Conservation (phyloP, 2,329 filamentous ascomycete genomes). For the Xylariaceae sp. region DNA sequence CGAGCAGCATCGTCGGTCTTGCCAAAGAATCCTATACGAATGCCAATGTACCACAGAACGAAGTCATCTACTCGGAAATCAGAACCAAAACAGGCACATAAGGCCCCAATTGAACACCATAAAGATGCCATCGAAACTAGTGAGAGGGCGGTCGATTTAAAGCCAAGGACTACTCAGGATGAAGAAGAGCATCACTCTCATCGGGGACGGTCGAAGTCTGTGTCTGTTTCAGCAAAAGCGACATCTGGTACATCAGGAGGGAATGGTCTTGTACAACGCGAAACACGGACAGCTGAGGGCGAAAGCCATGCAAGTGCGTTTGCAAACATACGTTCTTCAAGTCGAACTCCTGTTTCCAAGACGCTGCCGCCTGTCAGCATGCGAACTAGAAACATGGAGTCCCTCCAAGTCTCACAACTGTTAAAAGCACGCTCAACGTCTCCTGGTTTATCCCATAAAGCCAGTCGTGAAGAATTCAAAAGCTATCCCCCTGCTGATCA, state of each 20-base stretch:
- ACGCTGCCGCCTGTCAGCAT: constrained; percentile 42
- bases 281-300: constrained; percentile 4
- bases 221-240: constrained; percentile 1
- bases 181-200: background rate
- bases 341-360: constrained; percentile 27
- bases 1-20: constrained; percentile 28
- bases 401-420: constrained; percentile 33
- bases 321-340: constrained; percentile 11
- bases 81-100: too few relatives aligned
- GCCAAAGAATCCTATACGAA: constrained; percentile 31
- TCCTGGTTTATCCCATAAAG: constrained; percentile 25
- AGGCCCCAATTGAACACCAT: too few relatives aligned
- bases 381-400: constrained; percentile 36
- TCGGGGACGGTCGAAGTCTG: constrained; percentile 9
- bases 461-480: constrained; percentile 30
- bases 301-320: constrained; percentile 15
- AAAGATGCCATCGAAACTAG: too few relatives aligned
- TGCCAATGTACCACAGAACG: constrained; percentile 25
- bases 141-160: background rate
- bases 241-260: background rate
- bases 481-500: constrained; percentile 18
- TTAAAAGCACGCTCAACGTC: constrained; percentile 36
- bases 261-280: constrained; percentile 1
- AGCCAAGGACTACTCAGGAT: constrained; percentile 2
- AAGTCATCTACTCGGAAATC: background rate